phyloP scores from a whole-genome alignment of 495 filamentous ascomycete genomes.

The Apodospora peruviana region DNA sequence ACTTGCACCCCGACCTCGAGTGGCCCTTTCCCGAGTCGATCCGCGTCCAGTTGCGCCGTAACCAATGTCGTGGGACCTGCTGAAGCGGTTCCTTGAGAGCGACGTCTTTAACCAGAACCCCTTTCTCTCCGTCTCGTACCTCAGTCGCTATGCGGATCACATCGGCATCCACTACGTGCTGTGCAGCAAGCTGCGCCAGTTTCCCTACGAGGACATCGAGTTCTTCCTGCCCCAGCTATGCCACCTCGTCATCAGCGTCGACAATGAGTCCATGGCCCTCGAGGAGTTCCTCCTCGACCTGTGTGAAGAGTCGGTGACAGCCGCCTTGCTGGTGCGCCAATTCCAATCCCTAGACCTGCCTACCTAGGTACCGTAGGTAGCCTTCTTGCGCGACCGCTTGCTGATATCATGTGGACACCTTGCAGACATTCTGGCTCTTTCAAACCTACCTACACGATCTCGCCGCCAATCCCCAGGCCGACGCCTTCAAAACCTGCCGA shows the following conservation, averaged over 20 bases:
- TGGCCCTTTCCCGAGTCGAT: conserved; percentile 13
- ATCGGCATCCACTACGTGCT: conserved; percentile 76
- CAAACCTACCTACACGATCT: conserved; percentile 77
- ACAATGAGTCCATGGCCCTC: conserved; percentile 78
- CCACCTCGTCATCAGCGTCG: conserved; percentile 70
- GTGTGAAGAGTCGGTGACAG: conserved; percentile 74
- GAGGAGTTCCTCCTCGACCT: conserved; percentile 76
- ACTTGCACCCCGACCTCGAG: not conserved
- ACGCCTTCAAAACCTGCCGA: conserved; percentile 66
- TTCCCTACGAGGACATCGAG: conserved; percentile 76
- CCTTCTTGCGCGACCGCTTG: not conserved
- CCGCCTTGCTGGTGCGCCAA: conserved; percentile 60
- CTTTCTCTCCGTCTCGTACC: conserved; percentile 71
- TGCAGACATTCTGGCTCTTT: conserved; percentile 76
- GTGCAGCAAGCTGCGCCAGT: conserved; percentile 73
- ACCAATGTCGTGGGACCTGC: conserved; percentile 55
- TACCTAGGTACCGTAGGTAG: not conserved
- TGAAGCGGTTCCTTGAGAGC: conserved; percentile 72
- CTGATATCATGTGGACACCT: conserved; percentile 6
- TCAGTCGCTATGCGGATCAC: conserved; percentile 77
- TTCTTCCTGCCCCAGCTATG: conserved; percentile 79
- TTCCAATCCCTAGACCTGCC: not conserved
- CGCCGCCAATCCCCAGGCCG: conserved; percentile 58
- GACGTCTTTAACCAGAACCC: conserved; percentile 79
- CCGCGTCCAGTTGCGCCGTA: conserved; percentile 13